Evolutionary conservation across 1,139 yeast species (phyloP).

Genomic region (Blastobotrys aristatus): DNA sequence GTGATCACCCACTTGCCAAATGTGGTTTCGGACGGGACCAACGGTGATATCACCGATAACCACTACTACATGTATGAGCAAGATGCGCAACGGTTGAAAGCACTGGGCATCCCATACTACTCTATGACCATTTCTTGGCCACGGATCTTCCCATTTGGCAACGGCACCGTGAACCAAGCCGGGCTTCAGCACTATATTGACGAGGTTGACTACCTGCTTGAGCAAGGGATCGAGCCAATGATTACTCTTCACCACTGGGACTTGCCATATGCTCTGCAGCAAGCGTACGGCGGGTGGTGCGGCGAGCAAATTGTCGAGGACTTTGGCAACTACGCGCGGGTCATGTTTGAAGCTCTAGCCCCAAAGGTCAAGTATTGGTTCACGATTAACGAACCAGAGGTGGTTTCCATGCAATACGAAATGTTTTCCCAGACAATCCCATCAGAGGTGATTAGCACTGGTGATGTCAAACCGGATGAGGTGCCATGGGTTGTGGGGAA

Average conservation of each 20-base stretch:
- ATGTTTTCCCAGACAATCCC: slow-evolving; percentile 16
- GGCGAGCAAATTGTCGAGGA: slow-evolving; percentile 34
- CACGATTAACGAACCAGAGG: slow-evolving; percentile 35
- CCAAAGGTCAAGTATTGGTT: slow-evolving; percentile 36
- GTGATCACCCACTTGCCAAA: slow-evolving; percentile 14
- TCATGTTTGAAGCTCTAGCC: slow-evolving; percentile 35
- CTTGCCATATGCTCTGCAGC: slow-evolving; percentile 32
- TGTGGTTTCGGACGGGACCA: slow-evolving; percentile 4
- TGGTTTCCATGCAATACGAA: slow-evolving; percentile 10
- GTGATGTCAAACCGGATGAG: slow-evolving; percentile 3
- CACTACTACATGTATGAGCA: slow-evolving; percentile 36
- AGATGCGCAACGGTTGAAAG: slow-evolving; percentile 35
- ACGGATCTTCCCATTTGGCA: slow-evolving; percentile 34
- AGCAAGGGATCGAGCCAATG: slow-evolving; percentile 33
- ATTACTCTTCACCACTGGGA: slow-evolving; percentile 38
- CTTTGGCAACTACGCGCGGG: slow-evolving; percentile 35
- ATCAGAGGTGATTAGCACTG: slow-evolving; percentile 2
- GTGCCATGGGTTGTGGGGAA: slow-evolving; percentile 26
- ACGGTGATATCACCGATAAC: slow-evolving; percentile 31
- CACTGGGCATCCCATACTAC: slow-evolving; percentile 36
- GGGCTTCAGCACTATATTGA: slow-evolving; percentile 38
- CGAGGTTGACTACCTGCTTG: slow-evolving; percentile 32
- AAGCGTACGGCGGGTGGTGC: slow-evolving; percentile 33
- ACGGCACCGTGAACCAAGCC: slow-evolving; percentile 32
- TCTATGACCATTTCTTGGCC: slow-evolving; percentile 39